Conservation (phyloP, 768 basidiomycete species). For the Podaxis pistillaris region DNA sequence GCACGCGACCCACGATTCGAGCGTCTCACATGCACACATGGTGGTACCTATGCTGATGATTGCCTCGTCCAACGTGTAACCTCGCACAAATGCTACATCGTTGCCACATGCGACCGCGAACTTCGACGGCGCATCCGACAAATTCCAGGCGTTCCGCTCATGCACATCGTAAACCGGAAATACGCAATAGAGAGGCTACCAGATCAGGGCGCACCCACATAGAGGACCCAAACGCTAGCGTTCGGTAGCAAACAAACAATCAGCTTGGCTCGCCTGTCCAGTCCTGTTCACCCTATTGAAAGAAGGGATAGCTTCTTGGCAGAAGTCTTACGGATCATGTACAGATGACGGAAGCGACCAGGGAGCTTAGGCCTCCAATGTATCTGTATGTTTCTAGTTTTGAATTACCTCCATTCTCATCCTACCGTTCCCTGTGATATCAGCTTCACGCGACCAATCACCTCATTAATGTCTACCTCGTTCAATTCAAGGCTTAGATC, state of each 20-base stretch:
- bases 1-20: slow-evolving; percentile 98
- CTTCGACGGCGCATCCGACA: slow-evolving; percentile 90
- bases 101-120: slow-evolving; percentile 97
- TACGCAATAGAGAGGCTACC: slow-evolving; percentile 96
- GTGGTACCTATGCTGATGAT: slow-evolving; percentile 98
- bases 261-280: neutral
- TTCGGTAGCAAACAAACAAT: neutral
- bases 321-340: neutral
- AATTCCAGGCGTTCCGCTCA: slow-evolving; percentile 89
- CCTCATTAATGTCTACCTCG: too few species aligned
- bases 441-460: neutral
- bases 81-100: slow-evolving; percentile 93
- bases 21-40: slow-evolving; percentile 86
- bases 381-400: neutral
- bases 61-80: slow-evolving; percentile 96
- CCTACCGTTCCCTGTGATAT: neutral
- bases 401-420: neutral
- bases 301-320: neutral
- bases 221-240: slow-evolving; percentile 9
- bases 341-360: neutral
- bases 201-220: slow-evolving; percentile 85
- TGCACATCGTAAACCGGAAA: slow-evolving; percentile 92
- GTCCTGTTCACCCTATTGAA: neutral
- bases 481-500: too few species aligned
- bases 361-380: neutral